These are phyloP conservation scores for Akanthomyces lecanii DNA, from an alignment of 2,329 filamentous ascomycete species.

Conservation along the genomic window DNA sequence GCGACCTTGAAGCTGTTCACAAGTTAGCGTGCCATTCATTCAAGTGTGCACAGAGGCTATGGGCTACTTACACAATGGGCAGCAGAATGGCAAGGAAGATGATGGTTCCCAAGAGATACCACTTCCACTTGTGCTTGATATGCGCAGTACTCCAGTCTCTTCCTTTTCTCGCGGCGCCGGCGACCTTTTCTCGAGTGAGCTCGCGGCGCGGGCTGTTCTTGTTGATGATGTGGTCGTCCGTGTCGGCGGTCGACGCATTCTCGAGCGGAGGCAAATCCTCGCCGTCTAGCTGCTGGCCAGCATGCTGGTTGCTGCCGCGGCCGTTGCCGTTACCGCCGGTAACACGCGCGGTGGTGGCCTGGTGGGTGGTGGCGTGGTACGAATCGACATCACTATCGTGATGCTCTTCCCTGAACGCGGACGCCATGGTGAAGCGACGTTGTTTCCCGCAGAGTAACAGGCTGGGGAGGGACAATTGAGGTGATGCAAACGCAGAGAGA, in stretches of 20 bases:
- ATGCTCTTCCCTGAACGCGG: slow-evolving; percentile 12
- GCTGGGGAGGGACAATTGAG: not conserved
- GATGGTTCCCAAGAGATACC: slow-evolving; percentile 38
- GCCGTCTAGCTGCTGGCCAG: slow-evolving; percentile 2
- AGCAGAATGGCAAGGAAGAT: slow-evolving; percentile 17
- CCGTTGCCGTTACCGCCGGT: not conserved
- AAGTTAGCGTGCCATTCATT: not conserved
- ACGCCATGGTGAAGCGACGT: slow-evolving; percentile 13
- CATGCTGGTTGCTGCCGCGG: not conserved
- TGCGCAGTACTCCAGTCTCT: slow-evolving; percentile 30
- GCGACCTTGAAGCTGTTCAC: slow-evolving; percentile 40
- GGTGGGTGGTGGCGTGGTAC: not conserved
- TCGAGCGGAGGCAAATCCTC: not conserved
- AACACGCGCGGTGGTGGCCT: slow-evolving; percentile 6
- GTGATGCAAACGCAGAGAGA: slow-evolving; percentile 4
- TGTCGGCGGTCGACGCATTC: slow-evolving; percentile 4
- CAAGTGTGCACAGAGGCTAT: not conserved
- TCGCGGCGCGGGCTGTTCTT: slow-evolving; percentile 30
- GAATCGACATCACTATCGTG: slow-evolving; percentile 2
- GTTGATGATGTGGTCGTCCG: slow-evolving; percentile 9
- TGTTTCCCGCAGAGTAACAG: not conserved
- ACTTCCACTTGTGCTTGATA: slow-evolving; percentile 39
- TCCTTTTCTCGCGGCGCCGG: not conserved
- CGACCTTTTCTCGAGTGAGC: slow-evolving; percentile 13
- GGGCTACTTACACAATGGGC: slow-evolving; percentile 13